Evolutionary conservation across 305 asterid genomes (phyloP).

Genomic region (Solanum aculeatissimum): DNA sequence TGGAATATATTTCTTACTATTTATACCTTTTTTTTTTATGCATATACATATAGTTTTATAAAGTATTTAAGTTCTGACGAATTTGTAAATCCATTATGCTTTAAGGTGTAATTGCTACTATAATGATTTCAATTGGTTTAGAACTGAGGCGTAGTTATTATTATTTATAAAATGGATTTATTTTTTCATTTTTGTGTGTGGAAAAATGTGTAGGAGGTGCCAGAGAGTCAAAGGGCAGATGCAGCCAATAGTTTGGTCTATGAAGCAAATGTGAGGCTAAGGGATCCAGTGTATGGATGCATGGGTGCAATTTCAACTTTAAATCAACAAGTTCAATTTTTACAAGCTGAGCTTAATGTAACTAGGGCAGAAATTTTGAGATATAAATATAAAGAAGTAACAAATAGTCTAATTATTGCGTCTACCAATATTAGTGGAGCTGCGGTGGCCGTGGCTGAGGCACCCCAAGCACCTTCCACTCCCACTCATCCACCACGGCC

Average conservation of each 20-base stretch:
- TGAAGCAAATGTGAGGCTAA: constrained; percentile 5
- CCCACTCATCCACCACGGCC: not conserved
- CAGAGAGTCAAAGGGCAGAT: not conserved
- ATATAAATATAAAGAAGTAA: not conserved
- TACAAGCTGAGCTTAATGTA: not conserved
- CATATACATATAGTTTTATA: not conserved
- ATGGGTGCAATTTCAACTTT: constrained; percentile 3
- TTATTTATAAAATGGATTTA: not conserved
- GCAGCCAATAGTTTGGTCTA: constrained; percentile 1
- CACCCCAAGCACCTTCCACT: not conserved
- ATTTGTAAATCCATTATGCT: not conserved
- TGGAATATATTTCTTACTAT: not conserved
- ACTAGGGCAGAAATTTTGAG: not conserved
- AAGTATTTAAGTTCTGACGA: not conserved
- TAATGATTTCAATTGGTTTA: not conserved
- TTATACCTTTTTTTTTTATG: too few relatives aligned
- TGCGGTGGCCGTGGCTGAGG: not conserved
- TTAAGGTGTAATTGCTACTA: too few relatives aligned
- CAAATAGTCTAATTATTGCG: not conserved
- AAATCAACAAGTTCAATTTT: not conserved
- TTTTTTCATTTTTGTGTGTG: not conserved
- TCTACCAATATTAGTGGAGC: not conserved
- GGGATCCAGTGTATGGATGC: constrained; percentile 2
- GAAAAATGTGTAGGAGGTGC: not conserved
- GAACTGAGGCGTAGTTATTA: not conserved